phyloP scores from a whole-genome alignment of 768 basidiomycete species.

The Pleurotus tuoliensis region DNA sequence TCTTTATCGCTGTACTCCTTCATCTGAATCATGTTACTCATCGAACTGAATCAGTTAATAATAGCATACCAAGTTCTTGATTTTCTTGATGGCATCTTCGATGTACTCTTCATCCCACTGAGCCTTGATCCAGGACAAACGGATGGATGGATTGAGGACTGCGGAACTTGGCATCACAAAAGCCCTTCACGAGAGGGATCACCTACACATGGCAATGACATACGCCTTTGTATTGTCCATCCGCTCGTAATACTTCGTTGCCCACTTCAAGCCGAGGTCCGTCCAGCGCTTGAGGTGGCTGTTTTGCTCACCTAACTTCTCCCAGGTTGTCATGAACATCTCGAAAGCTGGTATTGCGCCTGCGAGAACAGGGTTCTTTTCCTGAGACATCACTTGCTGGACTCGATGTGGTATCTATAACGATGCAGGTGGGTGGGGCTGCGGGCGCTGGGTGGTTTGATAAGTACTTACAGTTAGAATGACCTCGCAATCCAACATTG shows the following conservation, averaged over 20 bases:
- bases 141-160: conserved; percentile 17
- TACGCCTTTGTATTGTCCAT: conserved; percentile 13
- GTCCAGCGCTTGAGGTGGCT: conserved; percentile 6
- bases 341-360: conserved; percentile 18
- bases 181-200: neutral
- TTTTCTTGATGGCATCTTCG: neutral
- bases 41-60: too few relatives aligned
- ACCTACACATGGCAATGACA: conserved; percentile 10
- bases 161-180: neutral
- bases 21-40: too few relatives aligned
- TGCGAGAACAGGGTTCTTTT: conserved; percentile 16
- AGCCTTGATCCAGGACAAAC: conserved; percentile 13
- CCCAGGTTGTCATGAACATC: conserved; percentile 15
- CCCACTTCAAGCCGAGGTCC: conserved; percentile 5
- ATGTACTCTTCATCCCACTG: conserved; percentile 10
- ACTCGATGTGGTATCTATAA: conserved; percentile 12
- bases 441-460: too few relatives aligned
- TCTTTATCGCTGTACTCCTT: too few relatives aligned
- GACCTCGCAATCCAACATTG: too few relatives aligned
- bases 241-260: conserved; percentile 9
- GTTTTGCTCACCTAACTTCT: conserved; percentile 1
- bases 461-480: too few relatives aligned
- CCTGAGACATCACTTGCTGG: conserved; percentile 15
- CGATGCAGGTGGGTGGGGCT: neutral
- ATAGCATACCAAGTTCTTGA: neutral